Percentiles rank a stretch among this genome's conserved stretches.
These are phyloP conservation scores for Mallotus nudiflorus DNA, from an alignment of 345 rosid species.

Conservation along the genomic window DNA sequence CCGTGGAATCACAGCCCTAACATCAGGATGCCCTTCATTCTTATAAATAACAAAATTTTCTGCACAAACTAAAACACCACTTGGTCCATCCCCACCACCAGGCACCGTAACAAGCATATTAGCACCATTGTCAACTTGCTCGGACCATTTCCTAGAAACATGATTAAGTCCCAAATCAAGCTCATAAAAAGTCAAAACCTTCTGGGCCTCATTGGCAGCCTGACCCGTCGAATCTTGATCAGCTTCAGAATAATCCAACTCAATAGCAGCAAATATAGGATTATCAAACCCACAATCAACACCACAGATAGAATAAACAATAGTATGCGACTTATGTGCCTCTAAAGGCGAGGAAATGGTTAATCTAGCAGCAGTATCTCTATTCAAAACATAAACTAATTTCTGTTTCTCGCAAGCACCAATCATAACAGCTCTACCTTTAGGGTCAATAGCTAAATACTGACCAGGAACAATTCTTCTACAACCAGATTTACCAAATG, in stretches of 20 bases:
- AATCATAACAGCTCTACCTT: constrained; percentile 93
- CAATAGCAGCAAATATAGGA: constrained; percentile 88
- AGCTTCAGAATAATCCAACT: constrained; percentile 94
- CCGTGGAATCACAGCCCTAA: constrained; percentile 93
- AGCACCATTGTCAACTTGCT: constrained; percentile 94
- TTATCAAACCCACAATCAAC: constrained; percentile 97
- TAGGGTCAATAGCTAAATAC: constrained; percentile 87
- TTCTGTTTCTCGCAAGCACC: constrained; percentile 98
- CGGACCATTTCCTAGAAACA: constrained; percentile 96
- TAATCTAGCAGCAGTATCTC: constrained; percentile 92
- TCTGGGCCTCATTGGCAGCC: constrained; percentile 90
- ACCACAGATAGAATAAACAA: constrained; percentile 82
- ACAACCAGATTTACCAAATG: constrained; percentile 95
- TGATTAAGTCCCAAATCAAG: constrained; percentile 96
- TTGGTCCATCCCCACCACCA: constrained; percentile 97
- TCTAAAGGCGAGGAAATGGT: constrained; percentile 96
- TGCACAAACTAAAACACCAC: constrained; percentile 93
- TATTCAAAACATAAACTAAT: constrained; percentile 84
- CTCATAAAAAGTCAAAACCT: constrained; percentile 91
- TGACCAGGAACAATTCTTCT: constrained; percentile 96
- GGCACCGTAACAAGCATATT: constrained; percentile 97
- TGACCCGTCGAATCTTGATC: constrained; percentile 90
- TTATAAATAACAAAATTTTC: constrained; percentile 97
- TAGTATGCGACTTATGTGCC: constrained; percentile 92
- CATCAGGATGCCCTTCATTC: constrained; percentile 91